A percentile compares a stretch with the other conserved stretches of the same genome.
These are phyloP conservation scores for Metroxylon sagu DNA, from an alignment of 176 grass and related monocot genomes.

Conservation along the genomic window DNA sequence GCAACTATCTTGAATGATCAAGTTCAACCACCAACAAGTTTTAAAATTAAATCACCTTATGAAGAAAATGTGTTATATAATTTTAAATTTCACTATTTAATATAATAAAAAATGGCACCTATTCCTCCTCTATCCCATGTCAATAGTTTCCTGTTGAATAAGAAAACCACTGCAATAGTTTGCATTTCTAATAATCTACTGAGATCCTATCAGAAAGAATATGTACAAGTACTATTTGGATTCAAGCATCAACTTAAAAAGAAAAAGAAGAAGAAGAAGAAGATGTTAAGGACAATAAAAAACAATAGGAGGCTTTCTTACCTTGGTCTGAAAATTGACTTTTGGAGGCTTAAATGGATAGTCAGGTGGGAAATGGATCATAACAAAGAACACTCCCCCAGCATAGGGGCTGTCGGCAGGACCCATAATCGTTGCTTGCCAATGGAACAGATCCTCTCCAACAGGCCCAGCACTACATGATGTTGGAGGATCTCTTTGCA, in stretches of 20 bases:
- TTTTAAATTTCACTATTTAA: too few relatives aligned
- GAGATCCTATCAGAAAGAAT: too few relatives aligned
- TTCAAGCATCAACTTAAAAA: background rate
- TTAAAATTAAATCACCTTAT: too few relatives aligned
- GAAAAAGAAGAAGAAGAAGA: background rate
- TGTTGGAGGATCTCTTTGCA: constrained; percentile 27
- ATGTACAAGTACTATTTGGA: too few relatives aligned
- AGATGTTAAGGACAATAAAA: background rate
- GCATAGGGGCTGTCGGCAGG: constrained; percentile 33
- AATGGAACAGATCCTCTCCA: constrained; percentile 38
- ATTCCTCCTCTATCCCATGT: too few relatives aligned
- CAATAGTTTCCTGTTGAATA: too few relatives aligned
- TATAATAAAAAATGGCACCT: too few relatives aligned
- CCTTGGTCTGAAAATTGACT: constrained; percentile 40
- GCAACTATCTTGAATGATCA: too few relatives aligned
- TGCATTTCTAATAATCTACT: too few relatives aligned
- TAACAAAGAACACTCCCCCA: constrained; percentile 24
- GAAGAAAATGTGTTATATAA: too few relatives aligned
- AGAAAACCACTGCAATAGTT: too few relatives aligned
- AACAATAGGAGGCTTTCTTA: background rate
- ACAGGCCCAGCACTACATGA: constrained; percentile 31
- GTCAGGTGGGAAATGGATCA: constrained; percentile 35
- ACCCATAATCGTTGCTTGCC: constrained; percentile 39
- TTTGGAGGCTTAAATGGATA: constrained; percentile 49
- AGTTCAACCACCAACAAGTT: too few relatives aligned